These are phyloP conservation scores for Hyphopichia khmerensis DNA, from an alignment of 1,139 yeast genomes.

Conservation along the genomic window DNA sequence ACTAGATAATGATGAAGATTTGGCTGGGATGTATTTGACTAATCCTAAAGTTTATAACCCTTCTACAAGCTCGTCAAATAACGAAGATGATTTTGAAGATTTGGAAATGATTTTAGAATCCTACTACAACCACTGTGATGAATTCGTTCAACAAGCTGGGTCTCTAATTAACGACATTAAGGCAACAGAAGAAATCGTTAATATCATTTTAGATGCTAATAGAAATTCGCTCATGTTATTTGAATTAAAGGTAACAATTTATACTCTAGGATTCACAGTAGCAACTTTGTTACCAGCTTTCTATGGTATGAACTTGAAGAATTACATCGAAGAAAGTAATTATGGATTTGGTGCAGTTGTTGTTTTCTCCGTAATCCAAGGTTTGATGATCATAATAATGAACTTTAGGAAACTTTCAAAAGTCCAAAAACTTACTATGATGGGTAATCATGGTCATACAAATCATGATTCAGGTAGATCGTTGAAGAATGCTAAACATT, in stretches of 20 bases:
- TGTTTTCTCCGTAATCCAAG: slow-evolving; percentile 45
- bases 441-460: slow-evolving; percentile 23
- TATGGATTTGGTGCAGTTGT: slow-evolving; percentile 67
- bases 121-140: slow-evolving; percentile 93
- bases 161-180: slow-evolving; percentile 80
- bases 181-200: slow-evolving; percentile 94
- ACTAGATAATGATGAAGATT: slow-evolving; percentile 84
- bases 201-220: slow-evolving; percentile 91
- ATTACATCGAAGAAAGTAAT: slow-evolving; percentile 77
- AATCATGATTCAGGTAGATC: neutral
- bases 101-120: slow-evolving; percentile 89
- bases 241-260: slow-evolving; percentile 81
- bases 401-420: slow-evolving; percentile 51
- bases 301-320: slow-evolving; percentile 94
- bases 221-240: slow-evolving; percentile 90
- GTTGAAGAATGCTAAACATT: neutral
- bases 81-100: slow-evolving; percentile 56
- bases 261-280: slow-evolving; percentile 79
- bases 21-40: slow-evolving; percentile 80
- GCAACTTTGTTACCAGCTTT: slow-evolving; percentile 66
- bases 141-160: slow-evolving; percentile 91
- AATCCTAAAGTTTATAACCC: slow-evolving; percentile 29
- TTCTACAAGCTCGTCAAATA: slow-evolving; percentile 6
- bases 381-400: slow-evolving; percentile 38
- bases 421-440: slow-evolving; percentile 68